Conservation (phyloP, 768 basidiomycete species). For the Rhodotorula sphaerocarpa region DNA sequence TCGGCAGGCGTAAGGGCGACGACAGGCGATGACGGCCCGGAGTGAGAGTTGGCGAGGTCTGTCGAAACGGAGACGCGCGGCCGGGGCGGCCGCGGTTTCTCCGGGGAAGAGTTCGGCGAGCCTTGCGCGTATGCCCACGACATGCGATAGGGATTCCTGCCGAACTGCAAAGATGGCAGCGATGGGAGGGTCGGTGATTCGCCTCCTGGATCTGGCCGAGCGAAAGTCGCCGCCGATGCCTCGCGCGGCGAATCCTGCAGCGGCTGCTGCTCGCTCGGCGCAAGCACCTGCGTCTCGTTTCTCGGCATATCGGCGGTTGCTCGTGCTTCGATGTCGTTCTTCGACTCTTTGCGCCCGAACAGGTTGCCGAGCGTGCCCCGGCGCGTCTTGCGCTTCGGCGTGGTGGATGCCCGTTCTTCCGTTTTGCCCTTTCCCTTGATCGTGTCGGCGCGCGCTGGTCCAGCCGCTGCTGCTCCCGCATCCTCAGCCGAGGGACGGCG, state of each 20-base stretch:
- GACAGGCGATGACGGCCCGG: background rate
- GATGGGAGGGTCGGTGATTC: conserved; percentile 5
- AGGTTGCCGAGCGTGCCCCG: conserved; percentile 25
- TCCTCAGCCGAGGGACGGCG: background rate
- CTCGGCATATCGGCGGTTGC: background rate
- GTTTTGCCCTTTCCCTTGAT: conserved; percentile 6
- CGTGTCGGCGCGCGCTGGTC: background rate
- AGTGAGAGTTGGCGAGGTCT: background rate
- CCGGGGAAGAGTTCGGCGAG: conserved; percentile 4
- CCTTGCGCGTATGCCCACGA: conserved; percentile 22
- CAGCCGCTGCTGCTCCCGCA: no score
- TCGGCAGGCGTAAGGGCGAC: background rate
- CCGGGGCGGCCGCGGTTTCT: background rate
- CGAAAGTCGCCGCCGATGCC: background rate
- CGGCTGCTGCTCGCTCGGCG: background rate
- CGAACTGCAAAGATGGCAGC: conserved; percentile 23
- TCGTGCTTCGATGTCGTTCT: background rate
- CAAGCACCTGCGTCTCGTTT: background rate
- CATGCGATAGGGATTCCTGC: conserved; percentile 31
- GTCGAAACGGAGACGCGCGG: conserved; percentile 18
- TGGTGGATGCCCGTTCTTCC: background rate
- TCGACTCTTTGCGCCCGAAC: conserved; percentile 5
- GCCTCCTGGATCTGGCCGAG: no score
- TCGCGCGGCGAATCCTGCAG: conserved; percentile 3
- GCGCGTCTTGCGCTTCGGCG: conserved; percentile 12